A percentile compares a stretch with the other conserved stretches of the same genome.
Conservation (phyloP, 805 yeast species). For the Priceomyces haplophilus region DNA sequence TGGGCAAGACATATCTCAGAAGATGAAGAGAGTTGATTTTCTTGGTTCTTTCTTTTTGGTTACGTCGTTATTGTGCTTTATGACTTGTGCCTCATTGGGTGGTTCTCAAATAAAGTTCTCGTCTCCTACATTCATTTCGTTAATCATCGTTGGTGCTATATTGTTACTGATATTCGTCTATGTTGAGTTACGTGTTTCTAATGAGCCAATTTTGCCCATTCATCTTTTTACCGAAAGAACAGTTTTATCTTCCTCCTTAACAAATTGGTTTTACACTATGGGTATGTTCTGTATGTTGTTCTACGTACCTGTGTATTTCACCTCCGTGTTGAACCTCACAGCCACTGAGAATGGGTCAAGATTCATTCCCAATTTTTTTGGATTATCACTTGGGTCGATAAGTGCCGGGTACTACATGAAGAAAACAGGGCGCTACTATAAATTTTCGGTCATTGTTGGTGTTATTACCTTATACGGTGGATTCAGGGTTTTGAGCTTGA, state of each 20-base stretch:
- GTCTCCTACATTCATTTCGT: slow-evolving; percentile 35
- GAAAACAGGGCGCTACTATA: slow-evolving; percentile 61
- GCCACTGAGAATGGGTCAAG: slow-evolving; percentile 59
- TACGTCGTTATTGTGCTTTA: slow-evolving; percentile 50
- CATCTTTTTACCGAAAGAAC: slow-evolving; percentile 56
- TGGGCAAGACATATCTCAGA: slow-evolving; percentile 44
- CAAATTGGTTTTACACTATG: slow-evolving; percentile 73
- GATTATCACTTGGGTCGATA: slow-evolving; percentile 65
- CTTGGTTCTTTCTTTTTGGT: slow-evolving; percentile 64
- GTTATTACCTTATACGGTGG: slow-evolving; percentile 48
- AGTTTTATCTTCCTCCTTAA: slow-evolving; percentile 59
- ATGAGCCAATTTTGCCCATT: slow-evolving; percentile 68
- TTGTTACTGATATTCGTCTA: slow-evolving; percentile 44
- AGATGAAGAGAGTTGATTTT: slow-evolving; percentile 61
- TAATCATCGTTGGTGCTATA: slow-evolving; percentile 31
- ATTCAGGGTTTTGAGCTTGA: slow-evolving; percentile 25
- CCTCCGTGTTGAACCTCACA: slow-evolving; percentile 49
- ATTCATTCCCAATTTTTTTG: slow-evolving; percentile 64
- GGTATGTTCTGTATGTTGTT: slow-evolving; percentile 59
- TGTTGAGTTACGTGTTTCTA: slow-evolving; percentile 50
- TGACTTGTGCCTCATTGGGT: slow-evolving; percentile 65
- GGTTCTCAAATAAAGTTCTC: slow-evolving; percentile 54
- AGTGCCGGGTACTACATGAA: slow-evolving; percentile 66
- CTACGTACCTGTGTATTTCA: slow-evolving; percentile 68
- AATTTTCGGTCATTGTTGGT: slow-evolving; percentile 42